Evolutionary conservation across 306 rosid genomes (phyloP), one percentile per base, ranked within the genome.

Genomic region (Herpetospermum pedunculosum): DNA sequence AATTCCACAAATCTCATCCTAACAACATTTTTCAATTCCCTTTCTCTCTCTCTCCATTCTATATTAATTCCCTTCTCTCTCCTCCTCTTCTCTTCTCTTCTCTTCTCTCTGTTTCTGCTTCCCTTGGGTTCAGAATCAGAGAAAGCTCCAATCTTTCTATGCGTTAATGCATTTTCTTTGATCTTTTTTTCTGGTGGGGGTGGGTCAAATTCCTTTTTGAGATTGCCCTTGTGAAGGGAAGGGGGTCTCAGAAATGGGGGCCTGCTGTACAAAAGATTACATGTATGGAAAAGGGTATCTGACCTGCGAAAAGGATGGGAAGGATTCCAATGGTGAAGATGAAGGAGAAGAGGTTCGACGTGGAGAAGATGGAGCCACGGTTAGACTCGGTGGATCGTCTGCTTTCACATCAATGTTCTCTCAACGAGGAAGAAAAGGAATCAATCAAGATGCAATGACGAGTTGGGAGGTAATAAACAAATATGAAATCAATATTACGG

Each of bases 371-470:
- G 95, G 86, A 21, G 84, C 87, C 21, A 82, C 78, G 12, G 78
- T 89, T 41, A 80, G 90, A 77, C 28, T 87, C 1, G 70, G 30
- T 75, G 96, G 92, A 14, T 85, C 64, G 58, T 89, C 99, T 25
- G 79, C 26, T 23, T 58, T 70, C 76, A 81, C 76, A 5, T 89
- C 97, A 10, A 88, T 95, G 99, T 83, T 80, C 68, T 73, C 77
- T 13, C 96, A 91, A 75, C 92, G 88, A 77, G 99, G 99, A 54
- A 81, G 48, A 71, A 95, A 95, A 76, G 96, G 96, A 48, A 75
- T 88, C 72, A 95, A 95, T 78, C 99, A 95, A 88, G 97, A 95
- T 81, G 70, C 99, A 75, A 84, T 95, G 90, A 81, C 92, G 1
- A 82, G 88, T 82, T 91, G 97, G 96, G 92, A 95, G 97, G 99